Conservation (phyloP, 2,329 filamentous ascomycete species). For the Paecilomyces sp. region DNA sequence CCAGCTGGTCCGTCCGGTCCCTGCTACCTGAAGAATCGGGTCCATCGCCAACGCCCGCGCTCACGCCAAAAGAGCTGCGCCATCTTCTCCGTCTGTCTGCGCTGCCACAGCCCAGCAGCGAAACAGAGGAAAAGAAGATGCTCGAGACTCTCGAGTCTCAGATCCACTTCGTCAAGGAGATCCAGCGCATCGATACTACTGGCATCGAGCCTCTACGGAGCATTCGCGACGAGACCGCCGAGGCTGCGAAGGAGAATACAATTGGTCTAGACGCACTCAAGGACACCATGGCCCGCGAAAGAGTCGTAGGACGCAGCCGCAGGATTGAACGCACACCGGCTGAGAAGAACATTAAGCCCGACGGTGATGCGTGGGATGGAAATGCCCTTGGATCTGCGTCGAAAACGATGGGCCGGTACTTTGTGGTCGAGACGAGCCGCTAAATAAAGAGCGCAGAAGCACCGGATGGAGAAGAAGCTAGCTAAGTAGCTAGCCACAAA, state of each 20-base stretch:
- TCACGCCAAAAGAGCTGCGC: conserved; percentile 63
- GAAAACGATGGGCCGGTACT: conserved; percentile 63
- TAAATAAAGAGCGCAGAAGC: not conserved
- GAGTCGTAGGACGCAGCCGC: conserved; percentile 32
- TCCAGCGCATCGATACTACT: conserved; percentile 70
- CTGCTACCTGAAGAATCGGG: conserved; percentile 52
- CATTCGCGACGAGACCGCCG: conserved; percentile 63
- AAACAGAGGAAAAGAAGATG: conserved; percentile 61
- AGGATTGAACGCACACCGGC: conserved; percentile 39
- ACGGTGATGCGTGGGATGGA: conserved; percentile 56
- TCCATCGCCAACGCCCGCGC: conserved; percentile 22
- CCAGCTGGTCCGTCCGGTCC: conserved; percentile 76
- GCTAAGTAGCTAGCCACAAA: not conserved
- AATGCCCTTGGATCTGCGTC: conserved; percentile 61
- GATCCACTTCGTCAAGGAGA: conserved; percentile 80
- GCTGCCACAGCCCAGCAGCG: conserved; percentile 61
- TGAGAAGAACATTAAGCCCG: conserved; percentile 24
- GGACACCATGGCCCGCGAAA: conserved; percentile 32
- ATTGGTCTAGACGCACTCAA: conserved; percentile 31
- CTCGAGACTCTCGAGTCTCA: conserved; percentile 70
- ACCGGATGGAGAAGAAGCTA: not conserved
- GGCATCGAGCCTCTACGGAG: conserved; percentile 67
- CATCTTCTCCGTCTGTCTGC: conserved; percentile 87
- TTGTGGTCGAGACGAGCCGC: conserved; percentile 57
- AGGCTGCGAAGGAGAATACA: conserved; percentile 30